Percentiles rank a stretch among this genome's conserved stretches.
These are phyloP conservation scores for Beauveria sp. DNA, from an alignment of 2,329 filamentous ascomycete genomes.

Conservation along the genomic window DNA sequence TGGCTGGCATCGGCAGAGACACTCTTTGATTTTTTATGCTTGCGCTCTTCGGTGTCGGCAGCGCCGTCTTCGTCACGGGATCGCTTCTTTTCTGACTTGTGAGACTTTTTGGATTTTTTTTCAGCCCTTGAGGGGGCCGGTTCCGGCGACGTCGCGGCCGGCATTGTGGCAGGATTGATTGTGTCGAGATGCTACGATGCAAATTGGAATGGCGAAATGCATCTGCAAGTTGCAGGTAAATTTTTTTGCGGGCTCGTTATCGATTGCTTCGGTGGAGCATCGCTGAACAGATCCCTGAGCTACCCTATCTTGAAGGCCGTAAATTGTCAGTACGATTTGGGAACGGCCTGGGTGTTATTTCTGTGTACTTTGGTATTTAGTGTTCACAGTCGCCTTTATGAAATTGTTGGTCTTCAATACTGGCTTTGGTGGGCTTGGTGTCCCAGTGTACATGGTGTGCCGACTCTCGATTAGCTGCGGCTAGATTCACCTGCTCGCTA, in stretches of 20 bases:
- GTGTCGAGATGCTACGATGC: conserved; percentile 9
- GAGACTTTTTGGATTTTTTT: conserved; percentile 30
- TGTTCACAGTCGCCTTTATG: no score
- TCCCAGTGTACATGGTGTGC: no score
- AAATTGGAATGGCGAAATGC: neutral
- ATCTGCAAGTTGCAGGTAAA: conserved; percentile 13
- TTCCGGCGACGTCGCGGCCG: conserved; percentile 26
- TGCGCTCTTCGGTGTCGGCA: conserved; percentile 32
- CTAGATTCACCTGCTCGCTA: no score
- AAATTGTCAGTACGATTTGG: no score
- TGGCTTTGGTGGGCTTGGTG: no score
- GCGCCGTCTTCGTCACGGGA: conserved; percentile 34
- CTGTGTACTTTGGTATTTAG: no score
- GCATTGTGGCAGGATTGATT: conserved; percentile 21
- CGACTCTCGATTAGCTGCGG: no score
- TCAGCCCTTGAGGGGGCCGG: conserved; percentile 26
- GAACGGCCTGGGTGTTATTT: no score
- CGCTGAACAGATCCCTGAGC: neutral
- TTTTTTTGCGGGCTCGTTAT: conserved; percentile 19
- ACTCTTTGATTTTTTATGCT: conserved; percentile 44
- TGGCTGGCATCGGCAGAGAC: conserved; percentile 25
- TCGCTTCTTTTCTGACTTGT: conserved; percentile 36
- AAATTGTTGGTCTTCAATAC: no score
- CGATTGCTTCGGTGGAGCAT: conserved; percentile 12
- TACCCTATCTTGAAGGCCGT: neutral